A percentile compares a stretch with the other conserved stretches of the same genome.
These are phyloP conservation scores for Gillenia trifoliata DNA, from an alignment of 306 rosid species.

Conservation along the genomic window DNA sequence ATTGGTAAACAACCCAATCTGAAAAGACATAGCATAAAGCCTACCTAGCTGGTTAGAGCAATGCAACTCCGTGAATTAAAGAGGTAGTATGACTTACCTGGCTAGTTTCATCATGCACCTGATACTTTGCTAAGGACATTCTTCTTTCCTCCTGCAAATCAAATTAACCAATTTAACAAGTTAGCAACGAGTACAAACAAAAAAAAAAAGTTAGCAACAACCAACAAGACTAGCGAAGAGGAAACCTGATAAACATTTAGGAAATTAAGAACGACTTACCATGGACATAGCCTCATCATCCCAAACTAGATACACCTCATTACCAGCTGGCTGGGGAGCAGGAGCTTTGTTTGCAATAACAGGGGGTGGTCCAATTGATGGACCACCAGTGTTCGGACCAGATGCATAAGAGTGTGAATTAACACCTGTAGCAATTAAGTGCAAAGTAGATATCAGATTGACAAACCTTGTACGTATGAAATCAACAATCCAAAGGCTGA, in stretches of 20 bases:
- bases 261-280: conserved; percentile 46
- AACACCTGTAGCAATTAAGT: conserved; percentile 46
- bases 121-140: conserved; percentile 83
- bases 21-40: conserved; percentile 53
- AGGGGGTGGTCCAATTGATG: conserved; percentile 99
- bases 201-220: conserved; percentile 4
- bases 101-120: conserved; percentile 99
- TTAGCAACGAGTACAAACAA: neutral
- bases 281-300: conserved; percentile 99
- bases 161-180: conserved; percentile 5
- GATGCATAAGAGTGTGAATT: conserved; percentile 94
- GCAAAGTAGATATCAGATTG: conserved; percentile 8
- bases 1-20: conserved; percentile 26
- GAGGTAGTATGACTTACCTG: conserved; percentile 99
- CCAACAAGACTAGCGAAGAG: conserved; percentile 1
- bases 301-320: conserved; percentile 98
- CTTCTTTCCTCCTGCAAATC: conserved; percentile 97
- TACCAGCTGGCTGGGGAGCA: conserved; percentile 72
- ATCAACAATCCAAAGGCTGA: neutral
- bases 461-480: neutral
- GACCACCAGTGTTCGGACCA: conserved; percentile 98
- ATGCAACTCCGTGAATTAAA: conserved; percentile 56
- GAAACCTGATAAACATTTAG: neutral
- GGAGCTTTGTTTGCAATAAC: conserved; percentile 92
- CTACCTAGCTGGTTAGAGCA: conserved; percentile 75